Evolutionary conservation across 805 yeast species (phyloP), one percentile per base, ranked within the genome.

Genomic region (Peterozyma xylosa): DNA sequence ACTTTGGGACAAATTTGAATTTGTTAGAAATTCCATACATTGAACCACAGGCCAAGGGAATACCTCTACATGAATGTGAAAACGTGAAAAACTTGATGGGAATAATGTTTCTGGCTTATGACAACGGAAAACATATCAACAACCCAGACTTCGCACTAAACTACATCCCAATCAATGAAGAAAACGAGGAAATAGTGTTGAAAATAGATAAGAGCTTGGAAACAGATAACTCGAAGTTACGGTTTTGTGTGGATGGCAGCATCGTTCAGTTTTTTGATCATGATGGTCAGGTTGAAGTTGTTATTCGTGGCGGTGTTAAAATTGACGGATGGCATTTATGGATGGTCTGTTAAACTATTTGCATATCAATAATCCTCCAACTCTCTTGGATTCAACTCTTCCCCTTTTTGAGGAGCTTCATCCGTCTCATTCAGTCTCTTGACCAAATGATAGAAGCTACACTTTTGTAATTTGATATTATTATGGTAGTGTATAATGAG

Each of bases 241-340:
- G 88, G 32, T 70, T 82, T 57, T 84, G 91, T 53, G 54, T 84
- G 11, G 93, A 84, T 58, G 93, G 93, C 0, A 62, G 73, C 15
- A 79, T 77, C 2, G 54, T 73, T n/a, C 41, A 34, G 27, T 33
- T 47, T 29, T 18, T 13, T 5, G 27, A 17, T 5, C 30, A 11
- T 15, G 36, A 32, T 11, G 13, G 30, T 15, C 11, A 18, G n/a
- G 30, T 45, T 6, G 42, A 37, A 21, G 34, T 44, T 27, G 21
- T 18, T 21, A 41, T 41, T 10, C 17, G n/a, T 16, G 36, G 17
- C 18, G 27, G 17, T 13, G 34, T 32, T 4, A 18, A 30, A 29
- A 29, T 35, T 9, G 16, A 14, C 13, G 17, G 30, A n/a, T 42
- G 44, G 44, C 15, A 37, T 36, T 30, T 37, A 7, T 14, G 27